Base-by-base conservation (phyloP, 2,329 filamentous ascomycete genomes). In the Biscogniauxia sp. region DNA sequence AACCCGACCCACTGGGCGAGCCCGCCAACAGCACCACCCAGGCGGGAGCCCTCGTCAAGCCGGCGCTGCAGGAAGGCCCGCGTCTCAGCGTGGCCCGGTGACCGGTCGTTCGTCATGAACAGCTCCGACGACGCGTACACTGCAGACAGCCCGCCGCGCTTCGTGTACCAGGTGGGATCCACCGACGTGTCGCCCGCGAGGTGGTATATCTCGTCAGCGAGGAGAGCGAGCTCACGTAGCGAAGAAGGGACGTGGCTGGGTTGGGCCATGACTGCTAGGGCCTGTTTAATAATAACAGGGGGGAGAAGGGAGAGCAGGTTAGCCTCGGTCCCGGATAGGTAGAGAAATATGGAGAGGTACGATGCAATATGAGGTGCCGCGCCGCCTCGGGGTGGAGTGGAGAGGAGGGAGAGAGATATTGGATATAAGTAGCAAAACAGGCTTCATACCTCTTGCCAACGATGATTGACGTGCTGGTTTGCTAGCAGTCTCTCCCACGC, bases 181-280 rank as follows among this genome's bases (percentile, higher is more conserved):
- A 97, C 91, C 20, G 88, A 84, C 20, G 79, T 81, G 75, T 98
- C 95, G 55, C 92, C 92, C 0, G 94, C 86, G 3, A 97, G 85
- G 71, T 90, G 93, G 83, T 90, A 91, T 56, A 99, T 96, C 75
- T 99, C 95, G 74, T 97, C 94, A n/a, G 90, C 85, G 4, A 99
- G 85, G 55, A 84, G 81, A 51, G 90, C 88, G 3, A 99, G 84
- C 77, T 98, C 95, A 52, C 83, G 83, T 2, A 97, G 74, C 0
- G 93, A 93, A 8, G 86, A 78, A 0, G 92, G 86, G 37, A 96
- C 83, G 74, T 94, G 90, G 62, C 83, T 85, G 0, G 92, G 91
- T 60, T 96, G 88, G 4, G 93, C 92, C 91, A 97, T 97, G 63
- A 96, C 81, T 3, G 92, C 93, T 2, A 98, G 82, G 52, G 94